Percentiles rank a stretch among this genome's conserved stretches.
Evolutionary conservation across 2,329 filamentous ascomycete genomes (phyloP).

Genomic region (Ophiostoma tasmaniense): DNA sequence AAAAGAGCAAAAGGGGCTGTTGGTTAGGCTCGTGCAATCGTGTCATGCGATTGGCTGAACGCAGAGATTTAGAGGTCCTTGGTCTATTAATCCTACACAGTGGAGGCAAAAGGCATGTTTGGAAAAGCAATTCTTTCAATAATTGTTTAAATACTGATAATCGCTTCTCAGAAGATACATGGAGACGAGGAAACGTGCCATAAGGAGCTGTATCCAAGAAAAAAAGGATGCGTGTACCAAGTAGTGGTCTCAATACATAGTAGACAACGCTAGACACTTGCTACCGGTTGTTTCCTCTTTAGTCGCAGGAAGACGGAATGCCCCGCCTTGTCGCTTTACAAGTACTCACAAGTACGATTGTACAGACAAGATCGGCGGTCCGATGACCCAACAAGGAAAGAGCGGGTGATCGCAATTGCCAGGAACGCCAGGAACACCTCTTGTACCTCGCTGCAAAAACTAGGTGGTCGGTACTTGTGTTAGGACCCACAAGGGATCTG

Average conservation of each 20-base stretch:
- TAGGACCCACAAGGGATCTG: constrained; percentile 15
- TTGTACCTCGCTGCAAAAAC: constrained; percentile 6
- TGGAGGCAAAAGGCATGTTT: not conserved
- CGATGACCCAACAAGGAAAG: not conserved
- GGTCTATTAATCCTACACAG: not conserved
- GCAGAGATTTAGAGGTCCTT: not conserved
- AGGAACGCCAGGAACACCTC: not conserved
- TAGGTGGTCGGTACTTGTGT: not conserved
- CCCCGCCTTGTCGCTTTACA: not conserved
- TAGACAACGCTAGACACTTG: not conserved
- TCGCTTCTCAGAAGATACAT: no score
- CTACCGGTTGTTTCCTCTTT: not conserved
- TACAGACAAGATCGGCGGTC: not conserved
- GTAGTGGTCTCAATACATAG: not conserved
- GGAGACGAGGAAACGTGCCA: not conserved
- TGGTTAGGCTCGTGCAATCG: not conserved
- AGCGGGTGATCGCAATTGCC: constrained; percentile 6
- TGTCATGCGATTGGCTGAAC: not conserved
- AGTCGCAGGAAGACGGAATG: not conserved
- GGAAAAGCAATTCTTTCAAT: no score
- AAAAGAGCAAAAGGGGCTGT: not conserved
- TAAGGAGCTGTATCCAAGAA: no score
- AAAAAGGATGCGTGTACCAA: no score
- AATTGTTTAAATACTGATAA: no score
- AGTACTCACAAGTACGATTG: not conserved